Evolutionary conservation across 495 filamentous ascomycete genomes (phyloP).

Genomic region (Neurospora sp.): DNA sequence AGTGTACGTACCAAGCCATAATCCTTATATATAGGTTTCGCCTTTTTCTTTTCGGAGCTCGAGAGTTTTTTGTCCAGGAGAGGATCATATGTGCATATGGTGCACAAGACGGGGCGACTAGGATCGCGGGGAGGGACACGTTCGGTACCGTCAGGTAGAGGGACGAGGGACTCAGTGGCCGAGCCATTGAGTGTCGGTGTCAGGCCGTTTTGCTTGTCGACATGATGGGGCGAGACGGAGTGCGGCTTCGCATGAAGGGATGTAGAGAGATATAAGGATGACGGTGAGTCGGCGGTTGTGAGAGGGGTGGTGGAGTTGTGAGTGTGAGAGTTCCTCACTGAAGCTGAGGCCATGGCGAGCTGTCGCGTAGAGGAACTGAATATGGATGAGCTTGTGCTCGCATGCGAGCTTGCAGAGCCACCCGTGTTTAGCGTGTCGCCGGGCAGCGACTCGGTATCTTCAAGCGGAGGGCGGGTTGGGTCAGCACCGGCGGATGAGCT

Average conservation of each 20-base stretch:
- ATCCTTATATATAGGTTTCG: slow-evolving; percentile 59
- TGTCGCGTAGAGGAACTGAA: slow-evolving; percentile 45
- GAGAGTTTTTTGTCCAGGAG: slow-evolving; percentile 40
- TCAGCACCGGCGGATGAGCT: slow-evolving; percentile 27
- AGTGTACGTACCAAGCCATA: slow-evolving; percentile 56
- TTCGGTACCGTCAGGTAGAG: slow-evolving; percentile 30
- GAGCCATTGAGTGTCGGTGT: slow-evolving; percentile 14
- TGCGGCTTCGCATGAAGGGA: slow-evolving; percentile 25
- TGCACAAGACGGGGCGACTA: slow-evolving; percentile 53
- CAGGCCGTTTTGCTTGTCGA: slow-evolving; percentile 16
- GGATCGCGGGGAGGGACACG: slow-evolving; percentile 52
- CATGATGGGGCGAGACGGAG: slow-evolving; percentile 22
- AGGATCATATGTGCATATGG: slow-evolving; percentile 66
- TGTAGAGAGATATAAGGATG: slow-evolving; percentile 42
- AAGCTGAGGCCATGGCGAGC: slow-evolving; percentile 38
- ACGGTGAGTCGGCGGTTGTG: slow-evolving; percentile 68
- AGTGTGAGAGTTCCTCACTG: slow-evolving; percentile 38
- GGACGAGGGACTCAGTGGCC: slow-evolving; percentile 38
- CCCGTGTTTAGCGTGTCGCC: slow-evolving; percentile 54
- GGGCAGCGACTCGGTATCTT: slow-evolving; percentile 48
- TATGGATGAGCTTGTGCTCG: slow-evolving; percentile 53
- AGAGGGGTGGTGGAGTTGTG: slow-evolving; percentile 55
- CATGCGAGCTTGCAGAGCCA: slow-evolving; percentile 56
- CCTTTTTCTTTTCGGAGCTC: slow-evolving; percentile 52
- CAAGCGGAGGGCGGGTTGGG: slow-evolving; percentile 27